These are phyloP conservation scores for Fusarium gaditjirri DNA, from an alignment of 2,329 filamentous ascomycete species.

Conservation along the genomic window DNA sequence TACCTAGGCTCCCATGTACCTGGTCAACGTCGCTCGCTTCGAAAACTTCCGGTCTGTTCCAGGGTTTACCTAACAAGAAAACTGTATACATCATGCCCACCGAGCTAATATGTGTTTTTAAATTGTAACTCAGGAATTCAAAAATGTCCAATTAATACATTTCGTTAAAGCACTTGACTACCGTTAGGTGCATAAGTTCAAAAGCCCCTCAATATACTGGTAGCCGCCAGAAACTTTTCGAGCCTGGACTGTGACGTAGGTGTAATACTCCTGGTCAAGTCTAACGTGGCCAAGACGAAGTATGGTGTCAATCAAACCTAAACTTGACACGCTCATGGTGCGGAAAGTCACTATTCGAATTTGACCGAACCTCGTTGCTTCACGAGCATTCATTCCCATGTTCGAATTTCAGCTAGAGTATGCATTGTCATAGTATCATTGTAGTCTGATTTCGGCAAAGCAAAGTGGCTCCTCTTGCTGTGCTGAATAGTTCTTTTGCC, in stretches of 20 bases:
- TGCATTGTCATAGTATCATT: background rate
- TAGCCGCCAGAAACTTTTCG: background rate
- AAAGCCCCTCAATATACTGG: background rate
- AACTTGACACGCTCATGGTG: background rate
- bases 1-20: background rate
- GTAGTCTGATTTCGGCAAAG: background rate
- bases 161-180: background rate
- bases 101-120: background rate
- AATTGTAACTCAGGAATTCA: too few species aligned
- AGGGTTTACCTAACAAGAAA: background rate
- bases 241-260: background rate
- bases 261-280: background rate
- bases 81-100: background rate
- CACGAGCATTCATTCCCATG: background rate
- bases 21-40: background rate
- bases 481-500: background rate
- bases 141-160: background rate
- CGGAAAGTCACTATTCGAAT: background rate
- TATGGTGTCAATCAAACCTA: background rate
- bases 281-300: background rate
- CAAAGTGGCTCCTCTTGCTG: background rate
- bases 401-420: background rate
- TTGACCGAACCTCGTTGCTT: background rate
- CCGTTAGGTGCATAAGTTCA: background rate
- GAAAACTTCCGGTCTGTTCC: background rate